Evolutionary conservation across 305 asterid genomes (phyloP).

Genomic region (Salvia sclarea): DNA sequence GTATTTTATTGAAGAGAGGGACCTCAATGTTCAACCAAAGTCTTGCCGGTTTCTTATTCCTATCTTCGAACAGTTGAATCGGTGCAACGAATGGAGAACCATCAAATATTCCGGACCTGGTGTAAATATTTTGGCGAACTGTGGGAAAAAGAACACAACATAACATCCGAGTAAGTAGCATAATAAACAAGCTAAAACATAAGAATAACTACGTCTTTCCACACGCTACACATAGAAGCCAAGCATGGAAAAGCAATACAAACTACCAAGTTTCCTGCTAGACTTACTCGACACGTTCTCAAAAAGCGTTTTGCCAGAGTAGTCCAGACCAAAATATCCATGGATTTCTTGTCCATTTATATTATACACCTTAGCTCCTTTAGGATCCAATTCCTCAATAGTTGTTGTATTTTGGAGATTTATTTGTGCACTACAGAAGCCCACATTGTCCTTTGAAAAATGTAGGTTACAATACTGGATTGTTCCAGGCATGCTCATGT

Average conservation of each 20-base stretch:
- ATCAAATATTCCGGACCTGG: constrained; percentile 42
- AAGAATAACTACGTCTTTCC: not conserved
- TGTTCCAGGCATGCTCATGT: constrained; percentile 46
- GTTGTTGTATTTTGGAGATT: constrained; percentile 58
- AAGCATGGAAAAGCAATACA: no score
- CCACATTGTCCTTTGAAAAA: constrained; percentile 58
- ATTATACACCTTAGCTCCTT: constrained; percentile 50
- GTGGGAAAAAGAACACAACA: constrained; percentile 2
- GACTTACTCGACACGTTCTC: constrained; percentile 54
- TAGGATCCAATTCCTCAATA: constrained; percentile 41
- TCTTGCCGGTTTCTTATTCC: constrained; percentile 35
- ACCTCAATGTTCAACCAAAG: constrained; percentile 74
- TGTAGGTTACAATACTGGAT: constrained; percentile 68
- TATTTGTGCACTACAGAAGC: constrained; percentile 47
- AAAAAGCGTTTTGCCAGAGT: constrained; percentile 36
- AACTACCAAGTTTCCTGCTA: not conserved
- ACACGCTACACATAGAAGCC: no score
- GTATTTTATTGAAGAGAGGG: constrained; percentile 17
- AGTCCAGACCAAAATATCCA: constrained; percentile 73
- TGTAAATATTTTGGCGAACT: constrained; percentile 53
- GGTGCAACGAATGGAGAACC: constrained; percentile 39
- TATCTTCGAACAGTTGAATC: constrained; percentile 26
- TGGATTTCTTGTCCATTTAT: constrained; percentile 48
- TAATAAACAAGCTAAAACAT: not conserved
- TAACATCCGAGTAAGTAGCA: not conserved